Evolutionary conservation across 129 eudicot genomes (phyloP).

Genomic region (Flaveria bidentis): DNA sequence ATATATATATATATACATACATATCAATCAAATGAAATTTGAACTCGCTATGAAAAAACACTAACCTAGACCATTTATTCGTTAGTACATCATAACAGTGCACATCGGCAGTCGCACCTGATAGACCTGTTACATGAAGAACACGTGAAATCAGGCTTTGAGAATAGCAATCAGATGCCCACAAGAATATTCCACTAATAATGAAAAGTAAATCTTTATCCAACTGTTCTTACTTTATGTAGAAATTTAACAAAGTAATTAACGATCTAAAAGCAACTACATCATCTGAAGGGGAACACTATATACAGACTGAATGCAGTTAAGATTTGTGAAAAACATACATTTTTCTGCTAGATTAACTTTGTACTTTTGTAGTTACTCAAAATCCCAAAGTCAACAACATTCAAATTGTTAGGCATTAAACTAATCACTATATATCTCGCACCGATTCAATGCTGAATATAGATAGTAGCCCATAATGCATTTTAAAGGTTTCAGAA

Average conservation of each 20-base stretch:
- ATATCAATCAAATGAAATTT: neutral
- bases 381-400: slow-evolving; percentile 22
- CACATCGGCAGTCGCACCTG: slow-evolving; percentile 98
- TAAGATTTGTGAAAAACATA: slow-evolving; percentile 11
- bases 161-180: slow-evolving; percentile 24
- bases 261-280: neutral
- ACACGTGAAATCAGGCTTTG: slow-evolving; percentile 22
- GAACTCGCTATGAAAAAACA: slow-evolving; percentile 5
- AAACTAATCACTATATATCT: slow-evolving; percentile 17
- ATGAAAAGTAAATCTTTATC: slow-evolving; percentile 22
- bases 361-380: slow-evolving; percentile 13
- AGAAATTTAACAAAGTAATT: neutral
- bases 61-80: slow-evolving; percentile 97
- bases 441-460: neutral
- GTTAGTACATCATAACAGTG: slow-evolving; percentile 91
- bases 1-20: neutral
- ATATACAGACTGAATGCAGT: slow-evolving; percentile 20
- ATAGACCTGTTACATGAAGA: slow-evolving; percentile 67
- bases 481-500: slow-evolving; percentile 7
- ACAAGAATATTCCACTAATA: slow-evolving; percentile 10
- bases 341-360: slow-evolving; percentile 18
- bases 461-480: slow-evolving; percentile 15
- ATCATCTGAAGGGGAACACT: slow-evolving; percentile 16
- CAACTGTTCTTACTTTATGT: neutral
- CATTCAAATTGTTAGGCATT: slow-evolving; percentile 19